These are phyloP conservation scores for Podosphaera fusca DNA, from an alignment of 2,329 filamentous ascomycete species.

Conservation along the genomic window DNA sequence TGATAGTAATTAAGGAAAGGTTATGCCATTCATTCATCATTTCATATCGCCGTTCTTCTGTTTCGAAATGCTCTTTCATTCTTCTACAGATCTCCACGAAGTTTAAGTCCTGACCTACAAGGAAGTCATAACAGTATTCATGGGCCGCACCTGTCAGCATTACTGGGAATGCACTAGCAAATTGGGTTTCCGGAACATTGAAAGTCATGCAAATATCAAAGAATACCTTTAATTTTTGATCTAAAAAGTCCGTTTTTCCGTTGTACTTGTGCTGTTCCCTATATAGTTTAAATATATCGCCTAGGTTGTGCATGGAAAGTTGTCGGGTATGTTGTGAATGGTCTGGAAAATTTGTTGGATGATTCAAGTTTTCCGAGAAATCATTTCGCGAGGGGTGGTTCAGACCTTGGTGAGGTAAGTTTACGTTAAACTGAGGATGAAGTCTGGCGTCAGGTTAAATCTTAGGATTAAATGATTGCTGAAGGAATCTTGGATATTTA, in stretches of 20 bases:
- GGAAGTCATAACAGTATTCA: neutral
- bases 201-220: neutral
- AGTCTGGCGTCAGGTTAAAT: neutral
- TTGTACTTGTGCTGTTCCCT: neutral
- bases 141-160: neutral
- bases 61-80: constrained; percentile 1
- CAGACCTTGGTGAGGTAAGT: neutral
- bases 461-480: neutral
- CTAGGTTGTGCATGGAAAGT: neutral
- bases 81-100: neutral
- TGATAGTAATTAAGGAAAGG: neutral
- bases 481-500: neutral
- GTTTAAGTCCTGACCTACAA: neutral
- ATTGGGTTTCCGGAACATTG: neutral
- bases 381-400: neutral
- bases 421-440: neutral
- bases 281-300: neutral
- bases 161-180: neutral
- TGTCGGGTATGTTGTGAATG: too few species aligned
- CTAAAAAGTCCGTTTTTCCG: neutral
- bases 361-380: neutral
- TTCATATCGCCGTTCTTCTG: neutral
- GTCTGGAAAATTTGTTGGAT: neutral
- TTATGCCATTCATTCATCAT: neutral
- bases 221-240: neutral